Base-by-base conservation (phyloP, 371 early-diverging fungal species). In the Batkoa obscura region DNA sequence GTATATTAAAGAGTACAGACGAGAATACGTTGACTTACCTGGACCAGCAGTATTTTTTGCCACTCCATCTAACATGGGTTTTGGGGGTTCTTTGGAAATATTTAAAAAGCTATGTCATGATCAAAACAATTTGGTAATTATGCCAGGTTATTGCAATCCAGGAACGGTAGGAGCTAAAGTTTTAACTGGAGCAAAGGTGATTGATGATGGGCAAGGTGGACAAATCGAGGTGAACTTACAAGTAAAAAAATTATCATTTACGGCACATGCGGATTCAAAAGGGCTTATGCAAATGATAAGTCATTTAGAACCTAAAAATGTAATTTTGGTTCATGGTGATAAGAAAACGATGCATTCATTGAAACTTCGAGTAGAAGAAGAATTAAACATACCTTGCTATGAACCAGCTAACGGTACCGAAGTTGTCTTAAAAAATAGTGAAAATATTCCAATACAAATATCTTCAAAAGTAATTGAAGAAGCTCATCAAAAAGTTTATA, bases 321-420 rank as follows among this genome's bases (percentile, higher is more conserved):
- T 99, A 0, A 86, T 99, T 33, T 70, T 99, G n/a, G 99, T 99
- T 0, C 99, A 99, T 62, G 99, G 99, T 2, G 99, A 98, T 61
- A 84, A 82, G 64, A 67, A 68, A 5, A 84, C 88, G 56, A 98
- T 99, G 98, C 78, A 75, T 10, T 76, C 75, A 41, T 66, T 99
- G 43, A 85, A 89, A 59, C 73, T 76, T 35, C 81, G 85, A 46
- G 85, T 99, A 58, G 75, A 76, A 67, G 71, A 73, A 32, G 93
- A 93, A 63, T 76, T 89, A 54, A 79, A 81, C 33, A 81, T 90
- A 5, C 84, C 87, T 30, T 87, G 88, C 63, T 88, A 72, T 58
- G 78, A 84, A 64, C 97, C 97, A 2, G 84, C 91, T 0, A 94
- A 93, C 61, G 94, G 93, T n/a, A n/a, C n/a, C n/a, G n/a, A n/a